Base-by-base conservation (phyloP, 148 eudicot species). In the Limonium bicolor region DNA sequence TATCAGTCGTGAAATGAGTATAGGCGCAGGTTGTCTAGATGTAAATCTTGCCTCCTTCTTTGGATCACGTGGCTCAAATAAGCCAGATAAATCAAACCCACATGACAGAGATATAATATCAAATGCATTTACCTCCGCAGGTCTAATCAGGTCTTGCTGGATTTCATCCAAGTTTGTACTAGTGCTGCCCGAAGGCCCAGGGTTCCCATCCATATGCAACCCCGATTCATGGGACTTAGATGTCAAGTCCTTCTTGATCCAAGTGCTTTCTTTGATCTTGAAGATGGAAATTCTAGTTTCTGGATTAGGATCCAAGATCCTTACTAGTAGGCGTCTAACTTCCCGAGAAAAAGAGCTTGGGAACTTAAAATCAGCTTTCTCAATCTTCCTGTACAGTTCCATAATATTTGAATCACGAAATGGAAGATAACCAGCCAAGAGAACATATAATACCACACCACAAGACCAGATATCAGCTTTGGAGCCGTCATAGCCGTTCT, bases 391-490 rank as follows among this genome's bases (percentile, higher is more conserved):
- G 33, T 86, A 86, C 93, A 86, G 55, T 51, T 75, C 86, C 76
- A 86, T 75, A 51, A 86, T 35, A 58, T 81, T 86, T 6, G 72
- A 62, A 48, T 86, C 93, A 48, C 71, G 76, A 65, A 86, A 86
- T n/a, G 96, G 96, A 29, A 81, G 76, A 58, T 72, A 72, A 52
- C 96, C 93, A 33, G 93, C 84, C 60, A 86, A 50, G 35, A 86
- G 72, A 50, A 78, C 96, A 63, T 27, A 86, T 12, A 86, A 44
- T 30, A 86, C 58, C 36, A 86, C 95, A 52, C 95, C 95, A 65
- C 86, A 81, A n/a, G 86, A 77, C 95, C 95, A 86, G 20, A 72
- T 62, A 61, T 86, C 95, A 14, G 74, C 83, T 63, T 70, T 75
- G 7, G 66, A 81, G 20, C 93, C 96, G 51, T 81, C 93, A 60